Base-by-base conservation (phyloP, 805 yeast species). In the Danielozyma ontarioensis region DNA sequence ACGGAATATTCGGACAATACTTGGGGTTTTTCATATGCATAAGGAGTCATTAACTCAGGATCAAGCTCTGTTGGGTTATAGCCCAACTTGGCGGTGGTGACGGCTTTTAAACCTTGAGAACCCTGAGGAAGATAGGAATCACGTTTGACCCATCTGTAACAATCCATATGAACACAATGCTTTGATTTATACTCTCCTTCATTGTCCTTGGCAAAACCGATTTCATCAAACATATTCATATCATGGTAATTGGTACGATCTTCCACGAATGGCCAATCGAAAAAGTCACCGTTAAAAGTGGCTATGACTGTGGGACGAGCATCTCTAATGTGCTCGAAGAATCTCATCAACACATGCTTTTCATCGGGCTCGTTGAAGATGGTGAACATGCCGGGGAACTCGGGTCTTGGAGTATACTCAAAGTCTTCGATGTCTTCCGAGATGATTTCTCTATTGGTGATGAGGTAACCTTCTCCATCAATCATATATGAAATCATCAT, bases 401-500 rank as follows among this genome's bases (percentile, higher is more conserved):
- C 99, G 3, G 96, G 95, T 52, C 80, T 87, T 1, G 99, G 99
- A 0, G 98, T 89, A 53, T 93, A 93, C 57, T 93, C 98, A 48
- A 93, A 93, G 60, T 93, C 97, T 32, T 84, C 95, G 36, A 93
- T 93, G 57, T 94, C 97, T 54, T 87, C 85, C 5, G 95, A 80
- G 25, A 93, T 89, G 47, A 93, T 87, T 46, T 89, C 96, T 48
- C 99, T 68, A 54, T 93, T 93, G 7, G 97, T 93, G 39, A 93
- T 94, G 25, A 93, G 64, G 53, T 66, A 93, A 25, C 99, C 99
- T 47, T 86, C 95, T 8, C 97, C 98, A 54, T 93, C 98, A 40
- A 93, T 89, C 98, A 94, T 94, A 55, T 93, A 93, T 2, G 98
- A 94, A 32, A 93, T 93, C 98, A 94, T 94, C 97, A 93, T 93